Evolutionary conservation across 2,329 filamentous ascomycete genomes (phyloP), one percentile per base, ranked within the genome.

Genomic region (Beauveria rudraprayagi): DNA sequence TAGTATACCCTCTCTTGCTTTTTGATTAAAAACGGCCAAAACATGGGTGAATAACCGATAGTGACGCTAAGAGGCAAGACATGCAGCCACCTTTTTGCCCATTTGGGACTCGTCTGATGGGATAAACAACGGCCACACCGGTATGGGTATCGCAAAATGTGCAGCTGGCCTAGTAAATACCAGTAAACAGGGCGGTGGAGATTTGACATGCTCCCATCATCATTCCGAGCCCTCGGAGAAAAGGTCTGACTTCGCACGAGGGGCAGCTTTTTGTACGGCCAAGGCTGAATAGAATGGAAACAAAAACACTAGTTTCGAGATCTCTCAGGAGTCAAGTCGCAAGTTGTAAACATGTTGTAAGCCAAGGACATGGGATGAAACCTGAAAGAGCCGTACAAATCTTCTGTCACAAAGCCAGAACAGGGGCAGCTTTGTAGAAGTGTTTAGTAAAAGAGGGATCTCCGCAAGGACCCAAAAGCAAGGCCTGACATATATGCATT

Each of bases 281-380:
- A 46, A 57, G 55, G 57, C 26, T 51, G 46, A 7, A 46, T 16
- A 34, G 24, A n/a, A 34, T 5, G 24, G 8, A 37, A 44, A 26
- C n/a, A 8, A 22, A 37, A 48, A 43, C 26, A 40, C n/a, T 26
- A 40, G 46, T 14, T 34, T 34, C 30, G 37, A 24, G n/a, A 19
- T 10, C 17, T 22, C 37, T 46, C 19, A 46, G 48, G 57, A 60
- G 57, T 26, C 3, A 19, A 34, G n/a, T 28, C 28, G 40, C 26
- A 43, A 30, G n/a, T 19, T 24, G 40, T n/a, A 44, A 52, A 44
- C 48, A 30, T 52, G 56, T 48, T 26, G n/a, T 37, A 26, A 30
- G 57, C 51, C 48, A 53, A 10, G 40, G 47, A 53, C 47, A 53
- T 60, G 57, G 46, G 57, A 60, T 60, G 57, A 60, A 60, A 60